Evolutionary conservation across 805 yeast species (phyloP), one percentile per base, ranked within the genome.

Genomic region (Ogataea minuta): DNA sequence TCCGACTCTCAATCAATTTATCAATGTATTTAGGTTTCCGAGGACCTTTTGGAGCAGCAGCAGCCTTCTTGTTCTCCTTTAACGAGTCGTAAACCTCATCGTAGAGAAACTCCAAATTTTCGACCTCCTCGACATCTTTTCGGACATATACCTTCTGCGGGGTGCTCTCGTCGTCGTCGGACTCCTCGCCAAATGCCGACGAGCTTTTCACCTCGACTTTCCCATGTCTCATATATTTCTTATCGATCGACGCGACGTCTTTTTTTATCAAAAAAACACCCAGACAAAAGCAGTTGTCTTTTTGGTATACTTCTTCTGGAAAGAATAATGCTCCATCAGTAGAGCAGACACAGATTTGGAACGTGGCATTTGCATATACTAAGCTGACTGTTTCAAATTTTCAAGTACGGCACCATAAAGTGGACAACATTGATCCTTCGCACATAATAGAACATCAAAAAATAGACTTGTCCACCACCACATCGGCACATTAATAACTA

Each of bases 21-120:
- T 53, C 59, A 38, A 78, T 64, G 43, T 74, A 72, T 40, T 60
- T 60, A 2, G 49, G 33, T 13, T 39, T 43, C 23, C 33, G 20
- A 7, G 41, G 67, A 48, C 32, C 56, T 45, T 20, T 17, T 20
- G 48, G 24, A 6, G 43, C 43, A 26, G 53, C 49, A 6, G 43
- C 43, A 26, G 53, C 49, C 13, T 59, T 55, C 12, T 53, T 49
- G 20, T 47, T 43, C 7, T 40, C 35, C 34, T 68, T 66, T 52
- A 74, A 65, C 3, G 58, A 55, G 28, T 74, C 80, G 40, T 68
- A 70, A 1, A 67, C 69, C 32, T 69, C 77, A 42, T 74, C 81
- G 45, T 71, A 74, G 10, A 61, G 66, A 43, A 64, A 71, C 11
- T 41, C 38, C 7, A 20, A 15, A 12, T 19, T 7, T 30, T 19